Base-by-base conservation (phyloP, 1,284 basidiomycete species). In the Ceratobasidium sp. region DNA sequence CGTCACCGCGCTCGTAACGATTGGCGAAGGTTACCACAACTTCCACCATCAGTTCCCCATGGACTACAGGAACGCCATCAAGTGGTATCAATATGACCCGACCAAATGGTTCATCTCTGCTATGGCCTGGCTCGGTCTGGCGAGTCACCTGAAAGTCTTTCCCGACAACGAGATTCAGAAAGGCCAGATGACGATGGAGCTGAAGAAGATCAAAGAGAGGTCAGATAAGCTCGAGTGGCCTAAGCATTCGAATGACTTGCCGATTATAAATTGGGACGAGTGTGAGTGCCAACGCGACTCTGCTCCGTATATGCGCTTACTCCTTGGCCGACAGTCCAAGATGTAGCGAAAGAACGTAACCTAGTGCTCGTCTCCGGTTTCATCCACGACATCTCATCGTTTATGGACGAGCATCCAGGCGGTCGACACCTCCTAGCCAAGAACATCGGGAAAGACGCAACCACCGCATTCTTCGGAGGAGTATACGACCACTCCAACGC, bases 11-110 rank as follows among this genome's bases (percentile, higher is more conserved):
- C 84, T 96, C 52, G 89, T 88, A 74, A 96, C 95, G 35, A 89
- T 96, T 79, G 95, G 95, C 74, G 95, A 97, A 82, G 95, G 95
- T 14, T 97, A 97, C 85, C 95, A 97, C 87, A 97, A 98, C 84
- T 98, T 98, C 88, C 94, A 96, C 83, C 94, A 93, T 79, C 92
- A 95, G 82, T 95, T 95, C 87, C 93, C 93, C 11, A 93, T 93
- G 91, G 95, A 98, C 82, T 97, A 93, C 85, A 88, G 95, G 50
- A 96, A 96, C 79, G 94, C 94, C 50, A 94, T 95, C 85, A 93
- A 86, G 82, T 96, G 93, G 93, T 95, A 93, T 80, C 94, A 95
- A 81, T 95, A 95, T 78, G 91, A 94, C 78, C 91, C 91, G 7
- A 93, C 91, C 18, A 96, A 98, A 82, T 96, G 94, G 94, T 94